Evolutionary conservation across 2,329 filamentous ascomycete genomes (phyloP).

Genomic region (Calonectria pseudoreteaudii): DNA sequence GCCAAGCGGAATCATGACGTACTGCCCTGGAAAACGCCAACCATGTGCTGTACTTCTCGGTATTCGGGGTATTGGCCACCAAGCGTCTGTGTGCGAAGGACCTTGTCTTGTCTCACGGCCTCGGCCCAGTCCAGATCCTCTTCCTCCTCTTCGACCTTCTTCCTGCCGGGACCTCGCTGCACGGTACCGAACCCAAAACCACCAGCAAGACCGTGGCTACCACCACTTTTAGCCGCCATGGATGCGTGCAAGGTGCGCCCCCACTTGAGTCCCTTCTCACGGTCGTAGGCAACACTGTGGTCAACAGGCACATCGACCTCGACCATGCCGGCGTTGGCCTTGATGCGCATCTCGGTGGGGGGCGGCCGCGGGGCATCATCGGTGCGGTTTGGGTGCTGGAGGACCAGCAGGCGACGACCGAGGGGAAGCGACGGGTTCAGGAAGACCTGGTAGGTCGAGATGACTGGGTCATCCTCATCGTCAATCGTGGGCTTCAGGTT

Average conservation of each 20-base stretch:
- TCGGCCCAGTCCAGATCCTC: constrained; percentile 73
- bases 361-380: constrained; percentile 62
- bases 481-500: constrained; percentile 27
- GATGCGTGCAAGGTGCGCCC: constrained; percentile 79
- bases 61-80: constrained; percentile 82
- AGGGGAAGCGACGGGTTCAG: constrained; percentile 78
- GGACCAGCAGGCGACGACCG: constrained; percentile 77
- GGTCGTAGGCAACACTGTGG: constrained; percentile 81
- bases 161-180: constrained; percentile 53
- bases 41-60: constrained; percentile 85
- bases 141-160: constrained; percentile 56
- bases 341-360: constrained; percentile 83
- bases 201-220: constrained; percentile 77
- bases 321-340: constrained; percentile 83
- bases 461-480: constrained; percentile 73
- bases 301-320: constrained; percentile 92
- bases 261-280: constrained; percentile 84
- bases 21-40: constrained; percentile 91
- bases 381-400: constrained; percentile 88
- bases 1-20: constrained; percentile 47
- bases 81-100: constrained; percentile 84
- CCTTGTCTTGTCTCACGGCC: constrained; percentile 75
- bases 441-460: constrained; percentile 84
- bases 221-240: constrained; percentile 69
- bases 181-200: constrained; percentile 74